Base-by-base conservation (phyloP, 2,329 filamentous ascomycete species). In the Parasarocladium wereldwijsianum region DNA sequence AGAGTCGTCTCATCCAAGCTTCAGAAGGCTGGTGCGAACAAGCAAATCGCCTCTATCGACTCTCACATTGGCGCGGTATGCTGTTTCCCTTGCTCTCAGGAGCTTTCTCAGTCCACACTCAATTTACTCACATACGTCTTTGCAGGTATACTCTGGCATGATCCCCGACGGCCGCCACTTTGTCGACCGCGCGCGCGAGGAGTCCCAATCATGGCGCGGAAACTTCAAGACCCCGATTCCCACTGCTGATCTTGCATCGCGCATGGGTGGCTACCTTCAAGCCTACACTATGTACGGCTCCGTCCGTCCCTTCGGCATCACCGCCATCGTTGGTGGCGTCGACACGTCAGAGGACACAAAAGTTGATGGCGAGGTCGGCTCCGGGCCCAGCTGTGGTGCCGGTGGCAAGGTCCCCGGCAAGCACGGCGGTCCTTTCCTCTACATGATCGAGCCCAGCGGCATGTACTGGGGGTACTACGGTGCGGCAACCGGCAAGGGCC, bases 391-490 rank as follows among this genome's bases (percentile, higher is more conserved):
- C 24, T 68, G 70, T 34, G 87, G 87, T 34, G 74, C 83, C 15
- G 87, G 87, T 39, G 87, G 87, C 48, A 93, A 90, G 61, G 68
- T 76, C 24, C 58, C 52, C 17, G 72, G 73, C 46, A 76, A 74
- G 47, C 75, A 85, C 51, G 90, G 90, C 43, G 90, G 87, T 2
- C 90, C 90, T 14, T 86, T 76, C 38, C 71, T 98, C 37, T 98
- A 94, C 69, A 98, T 98, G 90, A 87, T 98, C 44, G 90, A 98
- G 64, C 90, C 90, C 24, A 93, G 85, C 48, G 90, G 90, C 33
- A 61, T 87, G 42, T 96, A 93, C 66, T 98, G 90, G 90, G 90
- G 90, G 36, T 98, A 98, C 68, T 94, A 94, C 55, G 90, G 90
- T 44, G 90, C 90, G 22, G 90, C 90, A 29, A 94, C 90, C 10